Evolutionary conservation across 2,329 filamentous ascomycete genomes (phyloP), one percentile per base, ranked within the genome.

Genomic region (Rhynchosporium graminicola): DNA sequence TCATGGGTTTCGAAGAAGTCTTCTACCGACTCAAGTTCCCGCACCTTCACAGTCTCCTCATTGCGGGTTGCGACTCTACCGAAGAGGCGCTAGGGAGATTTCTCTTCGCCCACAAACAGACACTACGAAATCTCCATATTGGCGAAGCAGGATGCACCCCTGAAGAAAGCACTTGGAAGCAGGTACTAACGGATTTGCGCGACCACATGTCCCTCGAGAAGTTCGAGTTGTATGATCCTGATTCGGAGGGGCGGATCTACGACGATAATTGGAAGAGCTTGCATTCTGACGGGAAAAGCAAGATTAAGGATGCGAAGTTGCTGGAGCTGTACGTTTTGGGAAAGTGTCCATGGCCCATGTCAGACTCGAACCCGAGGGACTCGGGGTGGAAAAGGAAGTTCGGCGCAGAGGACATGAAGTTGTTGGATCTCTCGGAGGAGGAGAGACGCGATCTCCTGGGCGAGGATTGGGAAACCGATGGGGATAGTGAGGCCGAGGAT

Each of bases 401-500:
- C 33, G 48, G 48, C 38, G 57, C 46, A 12, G 38, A 40, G 46
- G 36, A 51, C 52, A 51, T 59, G 38, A 48, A 33, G 38, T 51
- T 59, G 26, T 51, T 59, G 28, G 57, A 59, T 50, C 36, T 52
- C 6, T 38, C 46, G 20, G 47, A 52, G 26, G 46, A 59, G 13
- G 57, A 59, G 47, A 29, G 51, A 38, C 29, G 36, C 3, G 57
- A 59, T 43, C 15, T 59, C 26, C 28, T 59, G 13, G 57, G 47
- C 6, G 57, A 59, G 46, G 57, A 59, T 38, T 59, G 57, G 57
- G 57, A 59, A 46, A 59, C 57, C 20, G 57, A 59, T 40, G 57
- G 57, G 28, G 47, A 50, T 2, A 46, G 46, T 40, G 57, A 50
- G 31, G 45, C 50, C 36, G 28, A 29, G 36, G 57, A 51, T 8